A percentile compares a stretch with the other conserved stretches of the same genome.
phyloP scores from a whole-genome alignment of 306 rosid genomes.

The Canavalia gladiata region DNA sequence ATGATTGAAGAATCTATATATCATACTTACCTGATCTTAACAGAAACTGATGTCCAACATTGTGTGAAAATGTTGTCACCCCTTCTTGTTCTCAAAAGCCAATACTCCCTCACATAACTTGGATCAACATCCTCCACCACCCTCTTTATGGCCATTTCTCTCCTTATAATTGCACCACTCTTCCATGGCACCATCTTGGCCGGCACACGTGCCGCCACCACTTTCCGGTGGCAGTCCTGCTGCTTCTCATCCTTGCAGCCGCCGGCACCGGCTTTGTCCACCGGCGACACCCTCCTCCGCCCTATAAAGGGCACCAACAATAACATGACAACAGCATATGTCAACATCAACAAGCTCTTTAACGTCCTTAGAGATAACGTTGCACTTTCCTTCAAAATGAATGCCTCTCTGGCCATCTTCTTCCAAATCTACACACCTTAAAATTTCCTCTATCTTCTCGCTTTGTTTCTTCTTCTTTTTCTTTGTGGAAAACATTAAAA shows the following conservation, averaged over 20 bases:
- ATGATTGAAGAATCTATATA: not conserved
- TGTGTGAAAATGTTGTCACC: conserved; percentile 85
- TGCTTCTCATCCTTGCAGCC: conserved; percentile 2
- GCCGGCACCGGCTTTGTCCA: conserved; percentile 43
- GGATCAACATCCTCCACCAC: conserved; percentile 63
- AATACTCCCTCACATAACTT: conserved; percentile 60
- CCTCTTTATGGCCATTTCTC: conserved; percentile 73
- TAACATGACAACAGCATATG: conserved; percentile 61
- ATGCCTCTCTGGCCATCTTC: conserved; percentile 51
- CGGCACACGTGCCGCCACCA: conserved; percentile 63
- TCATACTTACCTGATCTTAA: conserved; percentile 61
- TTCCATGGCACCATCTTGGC: conserved; percentile 67
- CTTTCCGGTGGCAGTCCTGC: conserved; percentile 54
- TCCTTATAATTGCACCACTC: conserved; percentile 58
- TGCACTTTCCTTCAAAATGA: conserved; percentile 49
- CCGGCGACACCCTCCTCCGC: conserved; percentile 48
- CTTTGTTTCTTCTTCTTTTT: not conserved
- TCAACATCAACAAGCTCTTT: conserved; percentile 65
- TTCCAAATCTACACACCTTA: conserved; percentile 14
- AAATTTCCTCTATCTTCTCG: conserved; percentile 19
- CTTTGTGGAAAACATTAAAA: not conserved
- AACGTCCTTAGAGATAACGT: conserved; percentile 60
- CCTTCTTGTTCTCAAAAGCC: conserved; percentile 62
- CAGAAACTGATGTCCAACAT: conserved; percentile 74
- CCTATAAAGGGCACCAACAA: conserved; percentile 78